A percentile compares a stretch with the other conserved stretches of the same genome.
Evolutionary conservation across 2,329 filamentous ascomycete species (phyloP).

Genomic region (Parastagonospora avenae): DNA sequence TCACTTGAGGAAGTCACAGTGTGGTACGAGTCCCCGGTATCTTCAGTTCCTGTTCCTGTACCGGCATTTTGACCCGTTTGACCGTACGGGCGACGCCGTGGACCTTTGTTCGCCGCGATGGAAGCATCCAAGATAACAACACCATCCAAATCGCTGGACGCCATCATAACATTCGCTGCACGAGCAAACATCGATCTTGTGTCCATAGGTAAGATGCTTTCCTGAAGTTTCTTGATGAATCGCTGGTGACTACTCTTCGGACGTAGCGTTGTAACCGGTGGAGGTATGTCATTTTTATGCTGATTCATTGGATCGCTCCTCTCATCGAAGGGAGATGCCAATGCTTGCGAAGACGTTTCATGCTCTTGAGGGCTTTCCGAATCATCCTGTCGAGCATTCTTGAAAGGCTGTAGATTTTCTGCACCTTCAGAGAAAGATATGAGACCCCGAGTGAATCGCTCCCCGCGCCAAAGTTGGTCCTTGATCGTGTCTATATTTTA

Average conservation of each 20-base stretch:
- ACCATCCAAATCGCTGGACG: conserved; percentile 40
- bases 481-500: conserved; percentile 18
- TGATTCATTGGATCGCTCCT: not conserved
- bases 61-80: not conserved
- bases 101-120: conserved; percentile 21
- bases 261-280: not conserved
- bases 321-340: not conserved
- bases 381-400: conserved; percentile 1
- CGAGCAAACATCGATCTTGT: conserved; percentile 40
- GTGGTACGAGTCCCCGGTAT: not conserved
- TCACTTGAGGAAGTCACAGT: conserved; percentile 1
- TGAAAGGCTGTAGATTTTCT: conserved; percentile 23
- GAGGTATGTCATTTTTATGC: not conserved
- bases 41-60: not conserved
- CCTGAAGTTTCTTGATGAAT: conserved; percentile 28
- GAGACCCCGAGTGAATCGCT: conserved; percentile 38
- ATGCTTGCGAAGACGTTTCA: not conserved
- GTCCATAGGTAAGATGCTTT: conserved; percentile 35
- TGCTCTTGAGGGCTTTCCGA: not conserved
- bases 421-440: conserved; percentile 38
- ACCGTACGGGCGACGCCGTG: not conserved
- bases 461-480: conserved; percentile 31
- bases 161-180: conserved; percentile 39
- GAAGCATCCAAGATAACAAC: conserved; percentile 44
- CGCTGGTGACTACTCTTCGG: not conserved